phyloP scores from a whole-genome alignment of 2,329 filamentous ascomycete species.

The Teratosphaeria gauchensis region DNA sequence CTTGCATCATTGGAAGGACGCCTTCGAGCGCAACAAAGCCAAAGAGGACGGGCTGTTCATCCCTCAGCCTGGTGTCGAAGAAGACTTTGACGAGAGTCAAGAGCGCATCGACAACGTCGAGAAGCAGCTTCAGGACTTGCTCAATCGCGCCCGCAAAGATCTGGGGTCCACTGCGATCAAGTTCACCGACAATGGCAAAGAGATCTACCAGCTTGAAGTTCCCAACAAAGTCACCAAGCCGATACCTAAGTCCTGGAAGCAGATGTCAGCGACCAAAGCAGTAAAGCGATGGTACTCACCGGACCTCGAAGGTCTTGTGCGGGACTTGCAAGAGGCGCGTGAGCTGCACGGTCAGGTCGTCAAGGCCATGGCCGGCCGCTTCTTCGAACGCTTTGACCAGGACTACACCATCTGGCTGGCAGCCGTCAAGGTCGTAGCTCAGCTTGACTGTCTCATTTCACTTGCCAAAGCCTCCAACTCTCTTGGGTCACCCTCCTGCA shows the following conservation, averaged over 20 bases:
- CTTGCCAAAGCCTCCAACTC: constrained; percentile 79
- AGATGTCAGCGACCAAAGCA: constrained; percentile 87
- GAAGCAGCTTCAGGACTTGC: constrained; percentile 57
- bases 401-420: constrained; percentile 78
- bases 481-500: constrained; percentile 77
- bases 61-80: constrained; percentile 76
- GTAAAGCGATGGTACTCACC: constrained; percentile 92
- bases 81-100: constrained; percentile 81
- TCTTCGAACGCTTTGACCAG: constrained; percentile 80
- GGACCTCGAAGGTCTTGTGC: constrained; percentile 71
- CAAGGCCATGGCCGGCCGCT: constrained; percentile 71
- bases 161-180: constrained; percentile 58
- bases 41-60: constrained; percentile 73
- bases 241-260: constrained; percentile 78
- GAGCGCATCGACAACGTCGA: constrained; percentile 68
- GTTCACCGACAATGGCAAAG: constrained; percentile 73
- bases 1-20: constrained; percentile 77
- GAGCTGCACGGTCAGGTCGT: constrained; percentile 88
- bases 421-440: constrained; percentile 80
- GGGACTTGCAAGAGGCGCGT: constrained; percentile 83
- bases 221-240: constrained; percentile 67
- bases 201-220: constrained; percentile 91
- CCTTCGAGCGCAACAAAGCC: constrained; percentile 76
- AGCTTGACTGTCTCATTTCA: constrained; percentile 91
- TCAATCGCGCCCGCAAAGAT: constrained; percentile 62